Evolutionary conservation across 441 rosid species (phyloP), one percentile per base, ranked within the genome.

Genomic region (Arabidopsis lyrata): DNA sequence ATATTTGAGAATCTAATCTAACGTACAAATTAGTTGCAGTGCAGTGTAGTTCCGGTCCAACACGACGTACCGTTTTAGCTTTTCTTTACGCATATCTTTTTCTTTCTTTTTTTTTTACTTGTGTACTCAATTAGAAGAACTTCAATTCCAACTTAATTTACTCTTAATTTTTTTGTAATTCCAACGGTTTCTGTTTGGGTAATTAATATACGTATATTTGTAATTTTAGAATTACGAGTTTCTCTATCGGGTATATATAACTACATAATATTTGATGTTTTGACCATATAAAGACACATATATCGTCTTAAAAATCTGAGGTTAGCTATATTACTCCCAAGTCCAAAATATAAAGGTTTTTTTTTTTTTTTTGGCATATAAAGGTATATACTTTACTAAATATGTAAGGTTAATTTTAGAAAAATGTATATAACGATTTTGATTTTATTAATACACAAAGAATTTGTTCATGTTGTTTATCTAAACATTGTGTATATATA

Each of bases 1-100:
- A 55, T 62, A 44, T 22, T 41, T 22, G 70, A 53, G 69, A 61
- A 60, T 68, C 74, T 50, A 53, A 52, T 67, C 24, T 42, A 24
- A 44, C 50, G 78, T 68, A 68, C 78, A 60, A 15, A 53, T 34
- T 60, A 41, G 68, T 68, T 59, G 53, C 62, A 74, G 61, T 74
- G 29, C 53, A 35, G 22, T 45, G 4, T 32, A 36, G 66, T 50
- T 73, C 66, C 24, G 47, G 34, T 56, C 49, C 42, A 64, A 34
- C 52, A 39, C 62, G 8, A 74, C 66, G 55, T 49, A 50, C 78
- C 35, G 36, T 34, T 58, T 45, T 69, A 56, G 35, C 47, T 56
- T 68, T 44, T 44, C 44, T 42, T 53, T 18, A 48, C 42, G 11
- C 3, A 6, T 15, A 0, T 36, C 4, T 24, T 4, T 24, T 50